A percentile compares a stretch with the other conserved stretches of the same genome.
Conservation (phyloP, 306 rosid genomes). For the Cucumis melo region DNA sequence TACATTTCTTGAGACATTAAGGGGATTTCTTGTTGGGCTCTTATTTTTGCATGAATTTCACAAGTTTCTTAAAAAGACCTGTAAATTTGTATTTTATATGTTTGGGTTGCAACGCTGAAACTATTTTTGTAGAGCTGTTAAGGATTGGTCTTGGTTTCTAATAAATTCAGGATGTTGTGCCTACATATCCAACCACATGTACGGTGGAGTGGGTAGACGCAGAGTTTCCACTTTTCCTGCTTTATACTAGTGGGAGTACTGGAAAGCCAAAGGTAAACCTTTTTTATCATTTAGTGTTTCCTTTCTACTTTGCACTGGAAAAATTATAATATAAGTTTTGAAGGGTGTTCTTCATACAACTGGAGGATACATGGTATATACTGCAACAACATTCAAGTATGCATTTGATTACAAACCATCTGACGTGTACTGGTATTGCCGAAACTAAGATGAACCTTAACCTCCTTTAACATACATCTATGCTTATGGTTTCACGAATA, state of each 20-base stretch:
- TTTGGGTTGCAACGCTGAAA: neutral
- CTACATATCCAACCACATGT: slow-evolving; percentile 59
- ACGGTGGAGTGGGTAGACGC: slow-evolving; percentile 99
- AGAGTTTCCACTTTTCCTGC: slow-evolving; percentile 91
- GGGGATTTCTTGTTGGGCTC: neutral
- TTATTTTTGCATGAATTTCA: neutral
- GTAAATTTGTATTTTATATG: slow-evolving; percentile 9
- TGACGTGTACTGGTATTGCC: slow-evolving; percentile 74
- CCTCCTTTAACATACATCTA: neutral
- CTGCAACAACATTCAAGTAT: slow-evolving; percentile 94
- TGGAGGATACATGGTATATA: slow-evolving; percentile 95
- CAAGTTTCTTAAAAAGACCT: neutral
- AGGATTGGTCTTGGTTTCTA: slow-evolving; percentile 5
- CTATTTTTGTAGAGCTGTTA: neutral
- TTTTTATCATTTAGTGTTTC: neutral
- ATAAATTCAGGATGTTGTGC: slow-evolving; percentile 58
- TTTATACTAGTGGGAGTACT: slow-evolving; percentile 97
- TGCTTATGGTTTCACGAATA: neutral
- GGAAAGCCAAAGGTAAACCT: slow-evolving; percentile 85
- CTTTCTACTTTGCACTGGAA: slow-evolving; percentile 3
- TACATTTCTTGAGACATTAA: neutral
- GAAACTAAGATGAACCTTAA: slow-evolving; percentile 8
- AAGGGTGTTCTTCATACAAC: slow-evolving; percentile 96
- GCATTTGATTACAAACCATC: slow-evolving; percentile 89
- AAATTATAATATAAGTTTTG: slow-evolving; percentile 9